Percentiles rank a stretch among this genome's conserved stretches.
These are phyloP conservation scores for Salmacisia buchloeana DNA, from an alignment of 1,284 basidiomycete genomes.

Conservation along the genomic window DNA sequence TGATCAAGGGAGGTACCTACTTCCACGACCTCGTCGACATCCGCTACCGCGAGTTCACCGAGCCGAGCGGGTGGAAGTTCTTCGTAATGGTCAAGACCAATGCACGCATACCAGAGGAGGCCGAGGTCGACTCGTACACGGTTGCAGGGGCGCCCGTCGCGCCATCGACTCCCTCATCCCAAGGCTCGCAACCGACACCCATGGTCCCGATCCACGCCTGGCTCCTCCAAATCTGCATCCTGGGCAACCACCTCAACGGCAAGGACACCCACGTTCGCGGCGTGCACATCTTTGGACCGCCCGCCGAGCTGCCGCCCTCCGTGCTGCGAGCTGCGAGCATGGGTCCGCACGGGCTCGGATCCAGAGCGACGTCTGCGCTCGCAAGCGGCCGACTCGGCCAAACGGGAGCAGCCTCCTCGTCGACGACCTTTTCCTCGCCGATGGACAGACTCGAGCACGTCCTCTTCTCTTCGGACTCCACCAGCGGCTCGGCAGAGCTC, in stretches of 20 bases:
- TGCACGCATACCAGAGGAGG: conserved; percentile 55
- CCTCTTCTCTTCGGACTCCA: too few relatives aligned
- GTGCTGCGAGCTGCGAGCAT: not conserved
- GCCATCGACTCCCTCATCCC: not conserved
- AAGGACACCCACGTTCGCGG: conserved; percentile 98
- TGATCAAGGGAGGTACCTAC: conserved; percentile 84
- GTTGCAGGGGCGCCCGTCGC: not conserved
- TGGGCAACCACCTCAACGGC: conserved; percentile 93
- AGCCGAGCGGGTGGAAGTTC: conserved; percentile 91
- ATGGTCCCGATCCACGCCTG: conserved; percentile 67
- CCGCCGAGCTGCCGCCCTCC: conserved; percentile 1
- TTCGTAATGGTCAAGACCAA: conserved; percentile 67
- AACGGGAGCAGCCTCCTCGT: too few relatives aligned
- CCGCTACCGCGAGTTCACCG: conserved; percentile 61
- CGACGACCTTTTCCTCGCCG: too few relatives aligned
- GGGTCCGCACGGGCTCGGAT: too few relatives aligned
- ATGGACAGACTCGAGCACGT: too few relatives aligned
- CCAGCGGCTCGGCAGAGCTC: too few relatives aligned
- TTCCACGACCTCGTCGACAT: conserved; percentile 83
- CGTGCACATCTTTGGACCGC: conserved; percentile 73
- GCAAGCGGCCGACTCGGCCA: too few relatives aligned
- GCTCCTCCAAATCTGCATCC: conserved; percentile 80
- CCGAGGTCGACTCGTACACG: conserved; percentile 53
- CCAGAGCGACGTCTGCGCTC: too few relatives aligned
- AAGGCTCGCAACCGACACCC: not conserved